A percentile compares a stretch with the other conserved stretches of the same genome.
Conservation (phyloP, 805 yeast species). For the Candida suzukii region DNA sequence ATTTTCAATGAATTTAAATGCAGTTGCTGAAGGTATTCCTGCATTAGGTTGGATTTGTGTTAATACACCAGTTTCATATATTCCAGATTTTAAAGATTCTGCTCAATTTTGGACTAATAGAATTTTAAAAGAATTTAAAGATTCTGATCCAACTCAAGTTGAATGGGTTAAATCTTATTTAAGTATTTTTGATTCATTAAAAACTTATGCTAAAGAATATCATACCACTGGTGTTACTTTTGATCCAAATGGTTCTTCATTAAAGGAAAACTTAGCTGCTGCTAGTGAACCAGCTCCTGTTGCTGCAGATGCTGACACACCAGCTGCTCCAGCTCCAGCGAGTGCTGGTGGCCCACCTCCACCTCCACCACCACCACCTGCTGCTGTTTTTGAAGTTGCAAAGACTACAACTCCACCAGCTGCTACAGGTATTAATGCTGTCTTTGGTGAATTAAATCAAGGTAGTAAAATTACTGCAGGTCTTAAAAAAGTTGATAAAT, state of each 20-base stretch:
- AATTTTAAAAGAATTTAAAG: slow-evolving; percentile 78
- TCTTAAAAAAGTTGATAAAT: slow-evolving; percentile 85
- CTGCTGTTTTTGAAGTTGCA: slow-evolving; percentile 49
- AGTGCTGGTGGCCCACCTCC: slow-evolving; percentile 49
- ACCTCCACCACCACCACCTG: slow-evolving; percentile 85
- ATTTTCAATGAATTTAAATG: slow-evolving; percentile 63
- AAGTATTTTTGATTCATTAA: slow-evolving; percentile 61
- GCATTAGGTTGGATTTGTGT: slow-evolving; percentile 87
- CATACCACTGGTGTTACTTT: slow-evolving; percentile 85
- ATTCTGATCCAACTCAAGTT: slow-evolving; percentile 56
- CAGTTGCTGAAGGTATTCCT: slow-evolving; percentile 85
- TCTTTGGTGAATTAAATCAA: slow-evolving; percentile 81
- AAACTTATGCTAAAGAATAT: slow-evolving; percentile 64
- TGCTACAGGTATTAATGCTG: slow-evolving; percentile 66
- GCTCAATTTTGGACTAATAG: slow-evolving; percentile 94
- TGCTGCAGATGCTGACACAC: slow-evolving; percentile 15
- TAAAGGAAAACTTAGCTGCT: slow-evolving; percentile 40
- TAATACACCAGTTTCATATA: slow-evolving; percentile 64
- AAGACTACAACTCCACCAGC: slow-evolving; percentile 13
- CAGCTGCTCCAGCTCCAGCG: slow-evolving; percentile 31
- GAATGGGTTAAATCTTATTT: slow-evolving; percentile 76
- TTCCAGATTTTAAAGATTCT: slow-evolving; percentile 82
- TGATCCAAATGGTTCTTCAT: slow-evolving; percentile 54
- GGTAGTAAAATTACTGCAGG: slow-evolving; percentile 83
- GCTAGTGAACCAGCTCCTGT: slow-evolving; percentile 9